Percentiles rank a stretch among this genome's conserved stretches.
phyloP scores from a whole-genome alignment of 768 basidiomycete species.

The Rhodotorula graminis region DNA sequence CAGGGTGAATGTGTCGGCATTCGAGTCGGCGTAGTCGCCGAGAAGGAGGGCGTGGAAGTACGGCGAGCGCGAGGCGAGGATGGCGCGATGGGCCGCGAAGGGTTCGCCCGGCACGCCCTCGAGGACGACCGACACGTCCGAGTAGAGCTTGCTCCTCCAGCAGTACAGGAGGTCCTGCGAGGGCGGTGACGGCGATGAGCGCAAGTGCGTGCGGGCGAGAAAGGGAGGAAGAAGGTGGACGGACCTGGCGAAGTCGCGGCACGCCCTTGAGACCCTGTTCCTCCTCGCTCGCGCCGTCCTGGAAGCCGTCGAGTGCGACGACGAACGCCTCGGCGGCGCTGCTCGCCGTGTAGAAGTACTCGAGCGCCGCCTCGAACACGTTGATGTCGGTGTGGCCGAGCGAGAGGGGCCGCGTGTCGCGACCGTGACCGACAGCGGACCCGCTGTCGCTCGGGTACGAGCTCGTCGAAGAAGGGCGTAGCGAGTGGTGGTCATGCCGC shows the following conservation, averaged over 20 bases:
- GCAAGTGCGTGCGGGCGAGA: not conserved
- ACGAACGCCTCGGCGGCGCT: constrained; percentile 76
- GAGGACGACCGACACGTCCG: constrained; percentile 76
- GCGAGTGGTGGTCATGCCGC: not conserved
- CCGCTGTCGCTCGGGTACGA: not conserved
- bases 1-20: constrained; percentile 60
- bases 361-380: constrained; percentile 82
- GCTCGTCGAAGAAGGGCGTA: constrained; percentile 4
- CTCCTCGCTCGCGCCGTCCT: constrained; percentile 45
- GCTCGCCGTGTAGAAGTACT: constrained; percentile 89
- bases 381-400: constrained; percentile 56
- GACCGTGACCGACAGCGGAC: not conserved
- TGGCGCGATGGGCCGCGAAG: constrained; percentile 88
- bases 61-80: constrained; percentile 78
- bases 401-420: constrained; percentile 2
- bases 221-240: not conserved
- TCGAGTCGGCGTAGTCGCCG: constrained; percentile 55
- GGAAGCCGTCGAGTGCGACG: constrained; percentile 67
- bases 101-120: constrained; percentile 25
- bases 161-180: constrained; percentile 76
- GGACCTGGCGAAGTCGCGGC: constrained; percentile 71
- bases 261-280: constrained; percentile 60
- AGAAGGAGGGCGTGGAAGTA: constrained; percentile 82
- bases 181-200: too few relatives aligned
- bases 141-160: constrained; percentile 92